Conservation (phyloP, 306 rosid genomes). For the Carpinus viminea region DNA sequence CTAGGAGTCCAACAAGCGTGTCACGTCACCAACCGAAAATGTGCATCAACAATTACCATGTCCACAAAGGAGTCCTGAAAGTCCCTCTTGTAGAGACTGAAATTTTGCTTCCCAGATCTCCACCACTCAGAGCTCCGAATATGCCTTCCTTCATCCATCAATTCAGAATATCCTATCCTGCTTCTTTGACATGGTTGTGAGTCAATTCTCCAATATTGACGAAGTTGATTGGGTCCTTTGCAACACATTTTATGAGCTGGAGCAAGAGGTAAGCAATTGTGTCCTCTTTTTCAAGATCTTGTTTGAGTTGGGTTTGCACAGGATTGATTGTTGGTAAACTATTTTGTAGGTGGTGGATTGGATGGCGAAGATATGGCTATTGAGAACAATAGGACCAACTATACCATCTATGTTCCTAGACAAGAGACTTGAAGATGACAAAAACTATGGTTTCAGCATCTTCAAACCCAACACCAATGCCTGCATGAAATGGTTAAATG, state of each 20-base stretch:
- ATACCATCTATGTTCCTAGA: slow-evolving; percentile 50
- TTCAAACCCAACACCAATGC: slow-evolving; percentile 29
- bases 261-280: slow-evolving; percentile 43
- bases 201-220: slow-evolving; percentile 45
- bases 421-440: slow-evolving; percentile 43
- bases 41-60: no score
- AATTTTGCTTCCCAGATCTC: slow-evolving; percentile 42
- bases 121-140: slow-evolving; percentile 42
- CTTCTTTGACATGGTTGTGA: slow-evolving; percentile 46
- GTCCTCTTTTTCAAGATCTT: not conserved
- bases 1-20: no score
- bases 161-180: slow-evolving; percentile 40
- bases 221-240: slow-evolving; percentile 54
- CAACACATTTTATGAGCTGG: slow-evolving; percentile 61
- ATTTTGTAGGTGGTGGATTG: slow-evolving; percentile 46
- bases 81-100: slow-evolving; percentile 32
- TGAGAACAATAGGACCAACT: slow-evolving; percentile 61
- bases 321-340: no score
- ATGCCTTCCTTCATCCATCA: slow-evolving; percentile 49
- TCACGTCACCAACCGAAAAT: no score
- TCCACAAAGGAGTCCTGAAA: slow-evolving; percentile 39
- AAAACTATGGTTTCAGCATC: slow-evolving; percentile 41
- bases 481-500: slow-evolving; percentile 41
- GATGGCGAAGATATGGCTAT: slow-evolving; percentile 47
- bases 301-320: no score